Base-by-base conservation (phyloP, 306 rosid species). In the Cucurbita moschata region DNA sequence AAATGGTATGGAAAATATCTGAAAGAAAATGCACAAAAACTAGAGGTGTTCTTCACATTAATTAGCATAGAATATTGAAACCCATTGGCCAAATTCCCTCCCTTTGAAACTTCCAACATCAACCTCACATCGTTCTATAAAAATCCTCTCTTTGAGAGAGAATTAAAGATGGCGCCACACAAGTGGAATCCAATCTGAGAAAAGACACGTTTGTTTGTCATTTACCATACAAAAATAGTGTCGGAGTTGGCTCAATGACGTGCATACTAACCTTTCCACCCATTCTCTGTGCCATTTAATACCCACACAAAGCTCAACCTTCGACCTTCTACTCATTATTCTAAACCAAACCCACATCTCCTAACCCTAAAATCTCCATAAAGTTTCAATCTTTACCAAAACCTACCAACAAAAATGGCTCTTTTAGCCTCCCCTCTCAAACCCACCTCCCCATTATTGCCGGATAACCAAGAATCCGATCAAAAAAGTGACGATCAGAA, bases 191-290 rank as follows among this genome's bases (percentile, higher is more conserved):
- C 16, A 66, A 66, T 18, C 53, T 43, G 54, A 66, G 72, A 66
- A 66, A 82, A 72, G 87, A 85, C 96, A 88, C 98, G 96, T 87
- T 76, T 65, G n/a, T 59, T 80, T 85, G 91, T 84, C 86, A 84
- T 67, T 79, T 84, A 81, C 91, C 98, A 89, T 88, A 86, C 77
- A 84, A 82, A 26, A 83, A 63, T 8, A n/a, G 66, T n/a, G 53
- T 8, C 84, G 51, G 62, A 7, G 51, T 64, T n/a, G 9, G 3
- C 30, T 40, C 30, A n/a, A 64, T 83, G 91, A 92, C 96, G 98
- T 87, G 98, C 83, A 62, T 81, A 71, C 83, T 49, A 65, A 81
- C 52, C 6, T 75, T 80, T 92, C 96, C 98, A 88, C 87, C 76
- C 92, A 83, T 77, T 86, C 18, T 6, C 18, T 66, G 21, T 21